These are phyloP conservation scores for Tieghemostelium lacteum DNA, from an alignment of 78 protist genomes.

Conservation along the genomic window DNA sequence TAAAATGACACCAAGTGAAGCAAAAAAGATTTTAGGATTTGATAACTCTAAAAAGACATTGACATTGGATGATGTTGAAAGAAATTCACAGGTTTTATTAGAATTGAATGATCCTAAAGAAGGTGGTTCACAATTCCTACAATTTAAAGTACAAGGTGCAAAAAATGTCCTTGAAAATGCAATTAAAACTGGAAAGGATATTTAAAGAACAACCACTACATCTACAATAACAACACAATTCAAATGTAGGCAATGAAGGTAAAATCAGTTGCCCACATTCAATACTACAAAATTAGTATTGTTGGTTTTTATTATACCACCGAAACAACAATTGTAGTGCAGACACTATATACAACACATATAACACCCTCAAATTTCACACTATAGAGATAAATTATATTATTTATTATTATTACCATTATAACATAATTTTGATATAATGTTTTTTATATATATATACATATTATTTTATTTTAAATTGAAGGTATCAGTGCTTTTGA, in stretches of 20 bases:
- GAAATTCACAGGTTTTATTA: constrained; percentile 17
- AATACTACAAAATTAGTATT: no score
- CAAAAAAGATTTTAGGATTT: constrained; percentile 75
- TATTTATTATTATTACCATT: no score
- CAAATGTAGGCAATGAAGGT: not conserved
- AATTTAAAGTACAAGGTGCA: constrained; percentile 59
- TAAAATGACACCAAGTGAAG: constrained; percentile 68
- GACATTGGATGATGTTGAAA: constrained; percentile 41
- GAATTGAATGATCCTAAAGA: constrained; percentile 42
- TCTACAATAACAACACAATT: not conserved
- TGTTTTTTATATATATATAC: no score
- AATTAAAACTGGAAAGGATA: constrained; percentile 40
- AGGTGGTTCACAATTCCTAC: constrained; percentile 66
- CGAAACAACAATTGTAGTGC: no score
- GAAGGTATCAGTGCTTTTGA: not conserved
- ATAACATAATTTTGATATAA: no score
- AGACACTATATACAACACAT: no score
- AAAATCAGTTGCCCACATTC: no score
- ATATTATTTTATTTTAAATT: no score
- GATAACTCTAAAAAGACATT: not conserved
- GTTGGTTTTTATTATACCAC: no score
- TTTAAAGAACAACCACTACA: constrained; percentile 17
- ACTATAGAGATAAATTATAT: no score
- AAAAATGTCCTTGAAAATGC: constrained; percentile 44
- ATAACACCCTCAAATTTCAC: no score